phyloP scores from a whole-genome alignment of 306 rosid species.

The Rosa multiflora region DNA sequence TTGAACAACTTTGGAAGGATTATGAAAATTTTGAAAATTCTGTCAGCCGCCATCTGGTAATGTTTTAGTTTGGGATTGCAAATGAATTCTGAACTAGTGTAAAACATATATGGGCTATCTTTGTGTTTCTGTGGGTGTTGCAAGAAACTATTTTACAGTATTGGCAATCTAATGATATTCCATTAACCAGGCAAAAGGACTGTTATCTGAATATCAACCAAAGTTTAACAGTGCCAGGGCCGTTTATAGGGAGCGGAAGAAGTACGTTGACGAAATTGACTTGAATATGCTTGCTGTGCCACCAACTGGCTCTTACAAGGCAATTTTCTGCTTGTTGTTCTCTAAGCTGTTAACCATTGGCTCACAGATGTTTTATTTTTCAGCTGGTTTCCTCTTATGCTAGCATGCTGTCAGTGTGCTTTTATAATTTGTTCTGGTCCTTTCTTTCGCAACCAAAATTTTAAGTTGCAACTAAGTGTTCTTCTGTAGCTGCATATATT shows the following conservation, averaged over 20 bases:
- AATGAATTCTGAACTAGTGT: constrained; percentile 21
- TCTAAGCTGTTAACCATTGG: constrained; percentile 14
- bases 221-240: constrained; percentile 90
- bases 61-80: constrained; percentile 21
- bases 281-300: constrained; percentile 95
- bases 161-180: constrained; percentile 28
- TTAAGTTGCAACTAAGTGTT: not conserved
- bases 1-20: constrained; percentile 94
- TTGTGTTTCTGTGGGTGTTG: constrained; percentile 15
- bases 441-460: not conserved
- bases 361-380: not conserved
- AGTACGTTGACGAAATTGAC: constrained; percentile 83
- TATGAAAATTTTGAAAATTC: constrained; percentile 94
- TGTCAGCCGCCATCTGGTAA: constrained; percentile 94
- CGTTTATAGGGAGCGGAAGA: constrained; percentile 93
- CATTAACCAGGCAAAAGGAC: constrained; percentile 83
- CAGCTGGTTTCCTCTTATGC: constrained; percentile 17
- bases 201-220: constrained; percentile 90
- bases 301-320: constrained; percentile 89
- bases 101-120: constrained; percentile 5
- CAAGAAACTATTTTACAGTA: not conserved
- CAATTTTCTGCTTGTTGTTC: constrained; percentile 33
- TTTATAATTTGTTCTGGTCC: not conserved
- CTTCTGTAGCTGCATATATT: not conserved
- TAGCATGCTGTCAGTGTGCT: constrained; percentile 20